Conservation (phyloP, 1,284 basidiomycete genomes). For the Tylopilus orsonianus region DNA sequence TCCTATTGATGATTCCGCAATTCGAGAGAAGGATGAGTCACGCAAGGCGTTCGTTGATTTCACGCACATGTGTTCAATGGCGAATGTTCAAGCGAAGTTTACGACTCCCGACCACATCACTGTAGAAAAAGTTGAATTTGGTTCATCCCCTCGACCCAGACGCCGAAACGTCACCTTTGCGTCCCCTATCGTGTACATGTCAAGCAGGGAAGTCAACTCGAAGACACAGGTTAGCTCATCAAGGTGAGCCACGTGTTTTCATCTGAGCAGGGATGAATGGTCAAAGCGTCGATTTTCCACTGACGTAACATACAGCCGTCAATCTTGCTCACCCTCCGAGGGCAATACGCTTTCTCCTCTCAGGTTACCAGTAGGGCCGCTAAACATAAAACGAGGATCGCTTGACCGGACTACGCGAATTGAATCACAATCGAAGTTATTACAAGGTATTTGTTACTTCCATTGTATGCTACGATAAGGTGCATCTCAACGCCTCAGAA, state of each 20-base stretch:
- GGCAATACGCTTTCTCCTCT: conserved; percentile 20
- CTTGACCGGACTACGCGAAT: conserved; percentile 1
- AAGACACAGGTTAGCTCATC: conserved; percentile 2
- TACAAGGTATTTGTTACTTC: conserved; percentile 8
- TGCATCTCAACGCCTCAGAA: not conserved
- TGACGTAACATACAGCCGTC: not conserved
- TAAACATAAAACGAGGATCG: conserved; percentile 1
- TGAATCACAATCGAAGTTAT: conserved; percentile 2
- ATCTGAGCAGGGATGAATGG: not conserved
- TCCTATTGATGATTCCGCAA: conserved; percentile 25
- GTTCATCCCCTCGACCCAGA: conserved; percentile 10
- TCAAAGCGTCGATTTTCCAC: not conserved
- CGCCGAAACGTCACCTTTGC: conserved; percentile 32
- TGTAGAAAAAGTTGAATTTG: conserved; percentile 2
- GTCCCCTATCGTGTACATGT: conserved; percentile 26
- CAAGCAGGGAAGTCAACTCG: conserved; percentile 4
- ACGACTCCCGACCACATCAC: not conserved
- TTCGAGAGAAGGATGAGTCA: not conserved
- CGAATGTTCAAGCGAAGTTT: not conserved
- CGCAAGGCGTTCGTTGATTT: not conserved
- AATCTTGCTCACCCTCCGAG: conserved; percentile 1
- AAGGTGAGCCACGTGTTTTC: conserved; percentile 7
- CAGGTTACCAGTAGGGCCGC: conserved; percentile 8
- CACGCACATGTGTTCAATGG: not conserved
- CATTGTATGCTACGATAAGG: not conserved